These are phyloP conservation scores for Kluyveromyces lactis DNA, from an alignment of 805 yeast genomes.

Conservation along the genomic window DNA sequence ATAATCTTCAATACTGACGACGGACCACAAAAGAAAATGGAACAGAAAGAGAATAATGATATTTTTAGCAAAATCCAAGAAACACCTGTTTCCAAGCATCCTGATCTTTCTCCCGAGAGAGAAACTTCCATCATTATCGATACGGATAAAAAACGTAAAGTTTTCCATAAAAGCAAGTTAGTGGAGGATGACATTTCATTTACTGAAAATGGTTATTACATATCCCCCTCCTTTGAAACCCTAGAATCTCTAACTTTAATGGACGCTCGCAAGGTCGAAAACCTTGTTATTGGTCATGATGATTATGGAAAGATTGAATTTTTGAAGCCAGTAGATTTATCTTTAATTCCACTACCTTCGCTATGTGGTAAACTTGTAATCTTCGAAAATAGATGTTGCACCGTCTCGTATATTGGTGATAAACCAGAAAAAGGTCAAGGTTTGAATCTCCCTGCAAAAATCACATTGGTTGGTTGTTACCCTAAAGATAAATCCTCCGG, in stretches of 20 bases:
- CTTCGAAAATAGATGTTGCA: conserved; percentile 51
- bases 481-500: conserved; percentile 69
- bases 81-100: conserved; percentile 7
- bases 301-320: conserved; percentile 70
- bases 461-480: conserved; percentile 71
- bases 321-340: conserved; percentile 73
- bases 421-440: conserved; percentile 73
- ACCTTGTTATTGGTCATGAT: conserved; percentile 70
- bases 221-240: conserved; percentile 64
- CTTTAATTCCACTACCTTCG: conserved; percentile 51
- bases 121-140: conserved; percentile 1
- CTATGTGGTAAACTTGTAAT: conserved; percentile 59
- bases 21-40: neutral
- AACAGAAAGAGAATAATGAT: neutral
- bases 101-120: conserved; percentile 2
- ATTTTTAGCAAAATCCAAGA: conserved; percentile 1
- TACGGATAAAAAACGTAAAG: neutral
- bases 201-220: conserved; percentile 78
- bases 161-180: conserved; percentile 6
- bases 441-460: conserved; percentile 64
- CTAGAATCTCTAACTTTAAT: conserved; percentile 50
- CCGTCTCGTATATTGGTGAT: conserved; percentile 36
- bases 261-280: conserved; percentile 53
- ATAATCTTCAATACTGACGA: neutral
- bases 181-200: conserved; percentile 35